phyloP scores from a whole-genome alignment of 2,329 filamentous ascomycete genomes.

The Colletotrichum acutatum region DNA sequence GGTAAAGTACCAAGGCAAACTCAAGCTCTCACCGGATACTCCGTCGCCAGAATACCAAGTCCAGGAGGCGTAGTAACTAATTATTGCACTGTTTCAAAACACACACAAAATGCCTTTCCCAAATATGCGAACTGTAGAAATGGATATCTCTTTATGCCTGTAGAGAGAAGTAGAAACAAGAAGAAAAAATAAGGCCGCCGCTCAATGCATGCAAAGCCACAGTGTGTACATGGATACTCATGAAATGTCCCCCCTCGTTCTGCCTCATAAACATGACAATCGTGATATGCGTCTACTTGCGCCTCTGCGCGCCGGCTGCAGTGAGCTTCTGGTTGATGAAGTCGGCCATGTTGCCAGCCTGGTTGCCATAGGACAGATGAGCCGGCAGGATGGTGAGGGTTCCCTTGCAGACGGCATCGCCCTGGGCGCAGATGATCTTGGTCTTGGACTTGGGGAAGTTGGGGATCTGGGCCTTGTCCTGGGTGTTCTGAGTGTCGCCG shows the following conservation, averaged over 20 bases:
- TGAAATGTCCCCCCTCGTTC: background rate
- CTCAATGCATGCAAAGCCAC: background rate
- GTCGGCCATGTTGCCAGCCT: constrained; percentile 44
- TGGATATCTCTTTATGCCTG: constrained; percentile 10
- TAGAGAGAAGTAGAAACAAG: background rate
- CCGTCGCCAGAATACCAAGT: background rate
- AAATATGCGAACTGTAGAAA: constrained; percentile 1
- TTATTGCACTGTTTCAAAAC: background rate
- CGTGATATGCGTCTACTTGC: constrained; percentile 19
- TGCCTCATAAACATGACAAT: background rate
- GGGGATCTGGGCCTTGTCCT: constrained; percentile 49
- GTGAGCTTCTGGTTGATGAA: constrained; percentile 41
- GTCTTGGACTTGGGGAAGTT: constrained; percentile 49
- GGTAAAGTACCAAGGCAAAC: background rate
- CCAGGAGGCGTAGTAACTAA: background rate
- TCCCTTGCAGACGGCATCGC: constrained; percentile 51
- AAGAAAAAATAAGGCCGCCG: background rate
- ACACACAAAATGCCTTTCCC: background rate
- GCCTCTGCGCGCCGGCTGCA: constrained; percentile 29
- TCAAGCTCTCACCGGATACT: background rate
- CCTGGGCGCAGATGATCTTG: constrained; percentile 53
- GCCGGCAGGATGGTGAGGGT: constrained; percentile 47
- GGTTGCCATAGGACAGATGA: constrained; percentile 50
- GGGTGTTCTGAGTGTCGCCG: constrained; percentile 41
- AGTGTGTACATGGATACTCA: background rate